Base-by-base conservation (phyloP, 2,329 filamentous ascomycete genomes). In the Kalaharituber pfeilii region DNA sequence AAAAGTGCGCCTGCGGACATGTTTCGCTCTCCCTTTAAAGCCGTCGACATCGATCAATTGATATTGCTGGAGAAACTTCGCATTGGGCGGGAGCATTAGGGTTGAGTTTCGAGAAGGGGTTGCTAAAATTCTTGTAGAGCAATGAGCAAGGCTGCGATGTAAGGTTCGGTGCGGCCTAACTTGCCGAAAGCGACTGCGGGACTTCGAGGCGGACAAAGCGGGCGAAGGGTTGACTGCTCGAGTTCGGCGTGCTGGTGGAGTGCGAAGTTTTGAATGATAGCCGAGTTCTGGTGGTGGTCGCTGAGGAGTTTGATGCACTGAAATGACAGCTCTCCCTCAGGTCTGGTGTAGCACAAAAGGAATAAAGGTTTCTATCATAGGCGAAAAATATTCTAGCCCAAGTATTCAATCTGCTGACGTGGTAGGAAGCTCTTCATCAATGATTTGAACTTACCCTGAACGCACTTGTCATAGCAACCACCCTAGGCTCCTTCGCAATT, bases 291-390 rank as follows among this genome's bases (percentile, higher is more conserved):
- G 55, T 91, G 80, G 67, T 98, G 91, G 65, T 98, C 93, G 59
- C 91, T 93, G 56, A 88, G 93, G 2, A 98, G 75, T 2, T 98
- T 86, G 5, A 98, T 81, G 39, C 93, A 77, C 67, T 95, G 86
- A 11, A 98, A 71, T 2, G 81, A 79, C 62, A 85, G 75, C 64
- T 86, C 75, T 29, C 83, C 83, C 51, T 81, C 73, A 60, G 79
- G 78, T n/a, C 51, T 53, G 20, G 83, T 98, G 93, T 69, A 98
- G 76, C n/a, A 88, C 84, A 52, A 94, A 74, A 0, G 91, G 91
- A 59, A 98, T 86, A 69, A 98, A 96, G 60, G 86, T 94, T 67
- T 98, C 91, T 98, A 71, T 96, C 88, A 64, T 98, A 98, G 62
- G 86, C 86, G 69, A 98, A 98, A n/a, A n/a, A n/a, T n/a, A n/a